Evolutionary conservation across 805 yeast species (phyloP).

Genomic region (Metschnikowia vanudenii): DNA sequence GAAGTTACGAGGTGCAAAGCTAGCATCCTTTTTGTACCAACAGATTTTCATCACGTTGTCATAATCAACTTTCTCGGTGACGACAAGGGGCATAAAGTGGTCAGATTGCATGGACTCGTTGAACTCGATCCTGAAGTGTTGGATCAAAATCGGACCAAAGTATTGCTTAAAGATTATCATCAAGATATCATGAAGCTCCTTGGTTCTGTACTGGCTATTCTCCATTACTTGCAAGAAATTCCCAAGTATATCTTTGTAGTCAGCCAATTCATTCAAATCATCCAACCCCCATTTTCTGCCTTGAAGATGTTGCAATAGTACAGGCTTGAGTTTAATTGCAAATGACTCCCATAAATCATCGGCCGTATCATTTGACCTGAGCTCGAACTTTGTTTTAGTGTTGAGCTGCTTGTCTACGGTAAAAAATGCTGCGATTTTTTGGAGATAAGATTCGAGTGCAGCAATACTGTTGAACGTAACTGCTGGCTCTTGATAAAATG

Average conservation of each 20-base stretch:
- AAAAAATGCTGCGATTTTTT: constrained; percentile 71
- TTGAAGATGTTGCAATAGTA: constrained; percentile 47
- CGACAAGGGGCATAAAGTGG: constrained; percentile 83
- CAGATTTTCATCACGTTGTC: constrained; percentile 61
- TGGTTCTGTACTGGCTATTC: constrained; percentile 59
- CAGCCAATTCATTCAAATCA: constrained; percentile 45
- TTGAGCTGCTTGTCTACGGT: constrained; percentile 71
- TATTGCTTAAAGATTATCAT: constrained; percentile 54
- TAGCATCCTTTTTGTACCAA: constrained; percentile 62
- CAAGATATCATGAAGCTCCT: constrained; percentile 60
- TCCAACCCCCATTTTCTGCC: constrained; percentile 33
- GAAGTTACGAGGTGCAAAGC: constrained; percentile 41
- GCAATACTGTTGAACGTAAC: constrained; percentile 29
- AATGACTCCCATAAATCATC: constrained; percentile 77
- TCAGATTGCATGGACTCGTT: constrained; percentile 65
- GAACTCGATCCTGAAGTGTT: constrained; percentile 61
- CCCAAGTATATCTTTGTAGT: constrained; percentile 64
- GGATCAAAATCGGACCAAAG: constrained; percentile 55
- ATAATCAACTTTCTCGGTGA: constrained; percentile 58
- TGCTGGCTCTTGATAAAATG: constrained; percentile 29
- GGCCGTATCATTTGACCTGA: constrained; percentile 60
- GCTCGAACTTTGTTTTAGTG: constrained; percentile 57
- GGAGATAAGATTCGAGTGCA: constrained; percentile 54
- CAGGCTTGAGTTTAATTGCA: constrained; percentile 56
- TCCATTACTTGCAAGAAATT: constrained; percentile 74